A percentile compares a stretch with the other conserved stretches of the same genome.
phyloP scores from a whole-genome alignment of 176 grass and related monocot genomes.

The Avena sativa region DNA sequence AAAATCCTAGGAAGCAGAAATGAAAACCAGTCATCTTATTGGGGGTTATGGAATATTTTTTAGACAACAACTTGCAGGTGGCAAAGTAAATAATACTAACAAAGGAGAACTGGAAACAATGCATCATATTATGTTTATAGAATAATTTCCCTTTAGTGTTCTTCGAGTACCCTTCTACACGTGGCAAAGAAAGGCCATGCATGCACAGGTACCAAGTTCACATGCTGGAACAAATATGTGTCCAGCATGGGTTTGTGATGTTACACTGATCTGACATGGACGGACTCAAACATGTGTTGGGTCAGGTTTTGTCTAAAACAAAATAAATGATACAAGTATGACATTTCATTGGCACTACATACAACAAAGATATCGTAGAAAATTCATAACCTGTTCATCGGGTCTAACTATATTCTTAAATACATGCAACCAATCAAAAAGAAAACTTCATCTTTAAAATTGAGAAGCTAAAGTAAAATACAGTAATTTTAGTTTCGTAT shows the following conservation, averaged over 20 bases:
- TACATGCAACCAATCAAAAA: not conserved
- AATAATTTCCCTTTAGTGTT: not conserved
- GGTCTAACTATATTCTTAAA: slow-evolving; percentile 29
- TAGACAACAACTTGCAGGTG: not conserved
- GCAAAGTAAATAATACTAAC: not conserved
- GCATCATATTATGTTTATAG: not conserved
- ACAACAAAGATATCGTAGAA: not conserved
- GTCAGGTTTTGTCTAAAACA: not conserved
- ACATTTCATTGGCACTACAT: not conserved
- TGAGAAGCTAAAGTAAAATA: not conserved
- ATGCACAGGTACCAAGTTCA: not conserved
- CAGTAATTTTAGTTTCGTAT: not conserved
- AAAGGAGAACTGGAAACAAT: not conserved
- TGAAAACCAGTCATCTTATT: not conserved
- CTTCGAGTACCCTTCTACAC: not conserved
- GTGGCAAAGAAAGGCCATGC: not conserved
- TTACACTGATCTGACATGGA: not conserved
- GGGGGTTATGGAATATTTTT: not conserved
- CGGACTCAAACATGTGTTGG: not conserved
- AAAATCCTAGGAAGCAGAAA: not conserved
- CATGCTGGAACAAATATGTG: not conserved
- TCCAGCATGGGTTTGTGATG: not conserved
- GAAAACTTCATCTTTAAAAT: not conserved
- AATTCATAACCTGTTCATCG: not conserved
- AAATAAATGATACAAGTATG: not conserved